Conservation (phyloP, 768 basidiomycete species). For the Amanita polypyramis region DNA sequence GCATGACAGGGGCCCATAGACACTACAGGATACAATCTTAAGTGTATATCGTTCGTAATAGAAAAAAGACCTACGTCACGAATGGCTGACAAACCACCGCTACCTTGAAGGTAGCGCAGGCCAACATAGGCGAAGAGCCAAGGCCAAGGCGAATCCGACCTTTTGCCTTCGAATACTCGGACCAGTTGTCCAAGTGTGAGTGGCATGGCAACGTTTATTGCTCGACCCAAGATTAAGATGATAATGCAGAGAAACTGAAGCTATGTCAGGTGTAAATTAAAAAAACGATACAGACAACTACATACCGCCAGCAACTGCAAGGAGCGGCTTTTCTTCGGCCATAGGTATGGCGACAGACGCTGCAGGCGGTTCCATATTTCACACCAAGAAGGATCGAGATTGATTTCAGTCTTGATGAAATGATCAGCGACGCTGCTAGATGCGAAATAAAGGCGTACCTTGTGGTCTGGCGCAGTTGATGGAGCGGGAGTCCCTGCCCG, state of each 20-base stretch:
- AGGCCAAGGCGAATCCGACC: conserved; percentile 49
- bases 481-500: conserved; percentile 39
- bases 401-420: conserved; percentile 25
- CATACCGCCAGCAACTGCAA: conserved; percentile 64
- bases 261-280: not conserved
- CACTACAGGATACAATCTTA: conserved; percentile 24
- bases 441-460: conserved; percentile 19
- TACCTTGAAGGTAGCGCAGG: conserved; percentile 66
- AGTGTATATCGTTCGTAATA: not conserved
- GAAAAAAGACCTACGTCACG: conserved; percentile 32
- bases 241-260: conserved; percentile 53
- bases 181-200: conserved; percentile 61
- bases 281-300: conserved; percentile 9
- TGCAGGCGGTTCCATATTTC: conserved; percentile 58
- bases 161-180: conserved; percentile 36
- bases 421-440: not conserved
- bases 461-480: conserved; percentile 26
- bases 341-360: conserved; percentile 69
- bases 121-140: conserved; percentile 59
- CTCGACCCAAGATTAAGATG: conserved; percentile 62
- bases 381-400: conserved; percentile 57
- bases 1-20: conserved; percentile 84
- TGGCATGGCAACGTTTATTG: conserved; percentile 69
- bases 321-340: conserved; percentile 59
- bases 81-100: conserved; percentile 64